Evolutionary conservation across 2,329 filamentous ascomycete species (phyloP).

Genomic region (Pyrenophora tritici-repentis): DNA sequence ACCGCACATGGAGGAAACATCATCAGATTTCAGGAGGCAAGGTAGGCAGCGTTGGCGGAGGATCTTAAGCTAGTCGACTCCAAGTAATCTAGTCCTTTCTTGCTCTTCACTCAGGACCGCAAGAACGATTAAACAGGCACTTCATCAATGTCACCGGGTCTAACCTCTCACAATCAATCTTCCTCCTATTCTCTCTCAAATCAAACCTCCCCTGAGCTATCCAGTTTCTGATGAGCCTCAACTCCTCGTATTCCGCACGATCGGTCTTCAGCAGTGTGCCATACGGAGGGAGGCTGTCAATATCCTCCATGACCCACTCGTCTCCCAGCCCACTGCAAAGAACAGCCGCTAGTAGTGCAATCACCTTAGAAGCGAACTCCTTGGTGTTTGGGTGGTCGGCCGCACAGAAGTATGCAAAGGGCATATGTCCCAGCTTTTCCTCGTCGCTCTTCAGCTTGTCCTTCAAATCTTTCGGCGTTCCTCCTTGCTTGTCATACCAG

Average conservation of each 20-base stretch:
- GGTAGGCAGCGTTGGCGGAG: too few species aligned
- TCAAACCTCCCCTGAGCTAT: too few species aligned
- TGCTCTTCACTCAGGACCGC: too few species aligned
- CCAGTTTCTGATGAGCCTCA: not conserved
- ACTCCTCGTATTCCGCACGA: not conserved
- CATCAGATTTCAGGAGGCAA: too few species aligned
- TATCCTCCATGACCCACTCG: slow-evolving; percentile 7
- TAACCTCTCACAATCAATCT: too few species aligned
- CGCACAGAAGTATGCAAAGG: slow-evolving; percentile 13
- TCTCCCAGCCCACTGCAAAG: slow-evolving; percentile 6
- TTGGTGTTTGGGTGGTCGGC: slow-evolving; percentile 9
- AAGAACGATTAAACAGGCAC: too few species aligned
- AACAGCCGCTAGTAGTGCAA: slow-evolving; percentile 12
- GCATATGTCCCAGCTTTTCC: slow-evolving; percentile 8
- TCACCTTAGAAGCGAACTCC: slow-evolving; percentile 17
- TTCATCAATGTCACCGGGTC: too few species aligned
- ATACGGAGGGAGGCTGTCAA: not conserved
- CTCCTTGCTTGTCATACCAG: too few species aligned
- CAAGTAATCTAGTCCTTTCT: too few species aligned
- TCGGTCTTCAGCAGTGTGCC: not conserved
- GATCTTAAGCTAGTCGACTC: too few species aligned
- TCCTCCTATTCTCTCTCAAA: too few species aligned
- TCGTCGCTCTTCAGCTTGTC: slow-evolving; percentile 1
- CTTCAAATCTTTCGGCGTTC: not conserved
- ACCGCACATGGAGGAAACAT: too few species aligned